These are phyloP conservation scores for Verbascum thapsus DNA, from an alignment of 257 asterid species.

Conservation along the genomic window DNA sequence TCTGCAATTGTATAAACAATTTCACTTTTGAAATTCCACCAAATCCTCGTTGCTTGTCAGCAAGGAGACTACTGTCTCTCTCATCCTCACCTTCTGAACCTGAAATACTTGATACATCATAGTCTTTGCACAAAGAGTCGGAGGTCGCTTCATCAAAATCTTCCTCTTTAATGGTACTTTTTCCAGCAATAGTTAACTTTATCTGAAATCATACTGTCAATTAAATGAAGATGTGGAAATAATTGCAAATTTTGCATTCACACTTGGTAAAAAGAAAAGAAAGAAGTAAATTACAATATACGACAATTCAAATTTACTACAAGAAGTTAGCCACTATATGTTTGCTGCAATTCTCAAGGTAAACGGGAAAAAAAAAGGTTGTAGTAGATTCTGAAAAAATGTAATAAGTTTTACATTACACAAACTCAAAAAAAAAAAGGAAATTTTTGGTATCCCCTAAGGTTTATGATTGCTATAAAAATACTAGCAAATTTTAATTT, in stretches of 20 bases:
- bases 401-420: too few species aligned
- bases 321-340: constrained; percentile 10
- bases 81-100: constrained; percentile 93
- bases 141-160: constrained; percentile 72
- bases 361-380: too few species aligned
- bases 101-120: constrained; percentile 91
- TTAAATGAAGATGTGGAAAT: constrained; percentile 34
- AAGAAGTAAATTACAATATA: not conserved
- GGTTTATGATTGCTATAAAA: too few species aligned
- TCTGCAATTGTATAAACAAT: constrained; percentile 59
- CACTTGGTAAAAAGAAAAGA: not conserved
- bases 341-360: not conserved
- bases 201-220: constrained; percentile 57
- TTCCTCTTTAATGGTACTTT: constrained; percentile 69
- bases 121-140: constrained; percentile 67
- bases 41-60: constrained; percentile 40
- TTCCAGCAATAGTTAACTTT: constrained; percentile 88
- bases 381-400: too few species aligned
- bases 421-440: too few species aligned
- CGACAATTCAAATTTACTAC: not conserved
- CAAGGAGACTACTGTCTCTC: constrained; percentile 38
- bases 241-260: not conserved
- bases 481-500: too few species aligned
- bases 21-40: constrained; percentile 52
- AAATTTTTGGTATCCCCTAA: too few species aligned